Evolutionary conservation across 306 rosid genomes (phyloP).

Genomic region (Ormosia semicastrata): DNA sequence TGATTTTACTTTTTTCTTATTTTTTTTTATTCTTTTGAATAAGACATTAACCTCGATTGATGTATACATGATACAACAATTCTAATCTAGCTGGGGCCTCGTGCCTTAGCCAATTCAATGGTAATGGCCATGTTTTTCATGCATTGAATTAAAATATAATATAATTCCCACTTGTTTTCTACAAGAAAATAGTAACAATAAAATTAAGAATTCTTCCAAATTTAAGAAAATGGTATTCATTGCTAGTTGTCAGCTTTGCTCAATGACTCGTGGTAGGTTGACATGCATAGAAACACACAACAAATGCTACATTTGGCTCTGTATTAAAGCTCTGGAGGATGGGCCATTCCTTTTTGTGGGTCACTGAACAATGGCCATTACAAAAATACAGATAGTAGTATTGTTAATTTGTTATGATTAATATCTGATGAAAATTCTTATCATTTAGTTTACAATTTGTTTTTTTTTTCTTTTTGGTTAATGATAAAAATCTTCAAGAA

Average conservation of each 20-base stretch:
- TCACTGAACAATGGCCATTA: background rate
- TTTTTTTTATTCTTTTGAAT: background rate
- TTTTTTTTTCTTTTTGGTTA: background rate
- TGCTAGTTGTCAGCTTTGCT: background rate
- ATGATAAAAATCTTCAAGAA: background rate
- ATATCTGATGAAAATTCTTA: background rate
- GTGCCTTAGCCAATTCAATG: slow-evolving; percentile 10
- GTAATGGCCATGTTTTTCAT: slow-evolving; percentile 15
- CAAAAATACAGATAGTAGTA: background rate
- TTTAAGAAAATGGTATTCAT: background rate
- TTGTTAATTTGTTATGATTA: background rate
- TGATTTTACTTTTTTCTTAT: background rate
- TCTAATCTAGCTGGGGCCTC: slow-evolving; percentile 14
- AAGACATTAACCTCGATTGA: slow-evolving; percentile 1
- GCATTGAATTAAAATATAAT: slow-evolving; percentile 6
- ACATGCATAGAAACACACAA: background rate
- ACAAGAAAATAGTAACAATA: background rate
- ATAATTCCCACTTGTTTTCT: background rate
- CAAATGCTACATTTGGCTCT: background rate
- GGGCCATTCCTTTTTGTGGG: background rate
- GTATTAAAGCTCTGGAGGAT: background rate
- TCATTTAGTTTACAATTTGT: background rate
- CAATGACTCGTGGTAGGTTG: background rate
- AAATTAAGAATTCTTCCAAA: background rate
- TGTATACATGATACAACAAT: background rate